Percentiles rank a stretch among this genome's conserved stretches.
Conservation (phyloP, 495 filamentous ascomycete species). For the Podospora conica region DNA sequence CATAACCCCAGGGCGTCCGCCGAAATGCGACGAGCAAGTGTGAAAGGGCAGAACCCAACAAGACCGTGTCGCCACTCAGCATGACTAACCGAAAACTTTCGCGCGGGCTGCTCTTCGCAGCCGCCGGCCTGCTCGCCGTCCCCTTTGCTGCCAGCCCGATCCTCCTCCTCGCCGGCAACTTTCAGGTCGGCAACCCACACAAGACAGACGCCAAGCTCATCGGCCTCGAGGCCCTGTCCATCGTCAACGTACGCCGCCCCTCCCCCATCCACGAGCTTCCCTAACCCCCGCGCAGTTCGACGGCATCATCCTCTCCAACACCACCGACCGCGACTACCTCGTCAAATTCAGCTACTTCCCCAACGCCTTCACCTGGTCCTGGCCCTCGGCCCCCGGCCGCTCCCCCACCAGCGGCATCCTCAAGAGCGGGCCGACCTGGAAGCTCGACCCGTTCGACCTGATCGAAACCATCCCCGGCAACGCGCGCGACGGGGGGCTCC, state of each 20-base stretch:
- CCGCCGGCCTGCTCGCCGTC: neutral
- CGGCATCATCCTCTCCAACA: conserved; percentile 7
- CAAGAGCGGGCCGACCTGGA: neutral
- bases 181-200: neutral
- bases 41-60: neutral
- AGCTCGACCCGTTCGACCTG: neutral
- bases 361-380: conserved; percentile 7
- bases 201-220: neutral
- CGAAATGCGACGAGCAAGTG: neutral
- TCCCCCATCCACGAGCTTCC: neutral
- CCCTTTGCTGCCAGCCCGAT: neutral
- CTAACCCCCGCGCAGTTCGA: neutral
- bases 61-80: neutral
- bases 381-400: neutral
- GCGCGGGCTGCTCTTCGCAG: neutral
- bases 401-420: neutral
- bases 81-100: neutral
- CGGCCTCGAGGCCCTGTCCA: conserved; percentile 1
- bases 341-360: conserved; percentile 1
- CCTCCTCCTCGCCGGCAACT: neutral
- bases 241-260: neutral
- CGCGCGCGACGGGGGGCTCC: neutral
- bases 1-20: neutral
- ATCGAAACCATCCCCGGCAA: conserved; percentile 1
- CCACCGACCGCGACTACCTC: neutral